phyloP scores from a whole-genome alignment of 2,329 filamentous ascomycete genomes.

The Diaporthe ilicicola region DNA sequence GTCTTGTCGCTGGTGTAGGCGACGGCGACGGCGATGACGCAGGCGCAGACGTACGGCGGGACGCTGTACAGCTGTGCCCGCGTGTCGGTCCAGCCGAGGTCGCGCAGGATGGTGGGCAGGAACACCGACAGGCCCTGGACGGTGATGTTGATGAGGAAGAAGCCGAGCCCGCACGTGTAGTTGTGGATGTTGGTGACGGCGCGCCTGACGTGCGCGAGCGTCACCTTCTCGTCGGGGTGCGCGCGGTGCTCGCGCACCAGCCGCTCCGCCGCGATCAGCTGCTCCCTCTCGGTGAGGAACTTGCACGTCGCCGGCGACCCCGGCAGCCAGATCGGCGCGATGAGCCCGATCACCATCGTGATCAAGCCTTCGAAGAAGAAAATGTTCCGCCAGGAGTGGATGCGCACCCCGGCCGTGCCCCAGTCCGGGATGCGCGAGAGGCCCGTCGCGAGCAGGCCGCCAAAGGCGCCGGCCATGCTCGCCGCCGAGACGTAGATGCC shows the following conservation, averaged over 20 bases:
- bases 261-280: constrained; percentile 60
- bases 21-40: constrained; percentile 48
- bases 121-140: constrained; percentile 63
- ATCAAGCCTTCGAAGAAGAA: constrained; percentile 70
- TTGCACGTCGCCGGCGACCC: constrained; percentile 55
- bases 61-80: constrained; percentile 54
- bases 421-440: constrained; percentile 70
- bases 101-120: constrained; percentile 56
- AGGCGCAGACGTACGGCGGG: constrained; percentile 53
- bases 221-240: constrained; percentile 55
- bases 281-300: constrained; percentile 62
- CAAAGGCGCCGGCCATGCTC: constrained; percentile 75
- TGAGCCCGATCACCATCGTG: constrained; percentile 56
- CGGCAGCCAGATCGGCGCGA: constrained; percentile 62
- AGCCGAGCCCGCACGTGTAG: constrained; percentile 65
- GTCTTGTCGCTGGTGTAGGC: constrained; percentile 53
- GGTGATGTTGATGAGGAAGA: constrained; percentile 69
- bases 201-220: constrained; percentile 56
- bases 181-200: constrained; percentile 66
- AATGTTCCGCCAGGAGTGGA: constrained; percentile 66
- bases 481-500: constrained; percentile 77
- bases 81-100: constrained; percentile 50
- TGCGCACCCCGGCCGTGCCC: constrained; percentile 51
- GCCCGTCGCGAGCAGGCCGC: constrained; percentile 77
- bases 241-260: constrained; percentile 58